Evolutionary conservation across 805 yeast species (phyloP).

Genomic region (Barnettozyma sucrosica): DNA sequence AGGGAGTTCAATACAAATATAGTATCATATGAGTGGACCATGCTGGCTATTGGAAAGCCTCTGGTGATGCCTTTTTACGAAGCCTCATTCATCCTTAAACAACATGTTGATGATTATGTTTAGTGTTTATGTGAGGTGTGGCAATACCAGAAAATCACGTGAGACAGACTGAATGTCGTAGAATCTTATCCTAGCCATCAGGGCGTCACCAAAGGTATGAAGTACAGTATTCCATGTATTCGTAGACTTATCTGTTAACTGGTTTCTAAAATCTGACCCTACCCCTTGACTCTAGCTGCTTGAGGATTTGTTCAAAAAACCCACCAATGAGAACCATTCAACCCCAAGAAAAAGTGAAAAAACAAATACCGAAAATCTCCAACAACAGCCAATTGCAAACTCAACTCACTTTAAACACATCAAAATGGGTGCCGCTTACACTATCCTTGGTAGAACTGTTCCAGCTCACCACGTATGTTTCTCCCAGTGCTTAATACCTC

Average conservation of each 20-base stretch:
- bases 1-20: conserved; percentile 16
- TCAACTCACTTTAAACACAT: not conserved
- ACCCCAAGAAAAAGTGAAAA: not conserved
- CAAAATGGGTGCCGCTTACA: conserved; percentile 79
- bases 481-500: not conserved
- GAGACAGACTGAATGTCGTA: not conserved
- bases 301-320: not conserved
- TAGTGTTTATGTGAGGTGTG: not conserved
- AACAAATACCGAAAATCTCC: conserved; percentile 1
- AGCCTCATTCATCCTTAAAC: not conserved
- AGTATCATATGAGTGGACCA: conserved; percentile 17
- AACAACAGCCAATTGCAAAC: not conserved
- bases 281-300: not conserved
- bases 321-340: conserved; percentile 7
- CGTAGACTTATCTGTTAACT: too few species aligned
- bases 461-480: conserved; percentile 67
- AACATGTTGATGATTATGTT: not conserved
- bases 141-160: not conserved
- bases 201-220: not conserved
- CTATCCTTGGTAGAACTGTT: conserved; percentile 76
- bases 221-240: too few species aligned
- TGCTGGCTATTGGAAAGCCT: not conserved
- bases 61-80: not conserved
- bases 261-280: not conserved
- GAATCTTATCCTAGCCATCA: not conserved